Conservation (phyloP, 768 basidiomycete species). For the Gelatoporia subvermispora region DNA sequence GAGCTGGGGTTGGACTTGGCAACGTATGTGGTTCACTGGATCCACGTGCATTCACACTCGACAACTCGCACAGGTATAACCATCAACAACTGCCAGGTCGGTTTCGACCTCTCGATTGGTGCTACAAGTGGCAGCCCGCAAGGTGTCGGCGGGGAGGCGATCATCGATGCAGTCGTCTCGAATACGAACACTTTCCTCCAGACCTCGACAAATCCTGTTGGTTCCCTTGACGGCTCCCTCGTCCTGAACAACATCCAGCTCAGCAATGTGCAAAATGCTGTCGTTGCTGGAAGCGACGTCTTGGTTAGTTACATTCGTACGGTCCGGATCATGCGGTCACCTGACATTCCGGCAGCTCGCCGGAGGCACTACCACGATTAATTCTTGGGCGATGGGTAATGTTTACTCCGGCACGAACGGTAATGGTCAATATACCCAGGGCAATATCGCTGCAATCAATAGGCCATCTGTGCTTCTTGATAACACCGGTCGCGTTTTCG, state of each 20-base stretch:
- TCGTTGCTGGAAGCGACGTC: conserved; percentile 48
- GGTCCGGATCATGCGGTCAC: neutral
- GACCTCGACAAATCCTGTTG: conserved; percentile 40
- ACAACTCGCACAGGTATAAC: conserved; percentile 23
- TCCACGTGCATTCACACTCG: neutral
- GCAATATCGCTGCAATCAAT: conserved; percentile 38
- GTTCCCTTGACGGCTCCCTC: conserved; percentile 50
- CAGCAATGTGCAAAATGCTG: conserved; percentile 54
- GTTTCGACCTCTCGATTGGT: conserved; percentile 18
- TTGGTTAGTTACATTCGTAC: conserved; percentile 29
- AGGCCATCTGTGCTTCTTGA: conserved; percentile 58
- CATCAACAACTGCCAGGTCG: conserved; percentile 27
- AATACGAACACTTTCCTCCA: conserved; percentile 62
- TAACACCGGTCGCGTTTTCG: conserved; percentile 53
- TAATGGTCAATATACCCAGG: conserved; percentile 45
- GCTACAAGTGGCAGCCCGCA: conserved; percentile 15
- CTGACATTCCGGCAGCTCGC: conserved; percentile 26
- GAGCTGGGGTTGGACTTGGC: conserved; percentile 45
- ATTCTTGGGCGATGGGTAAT: conserved; percentile 76
- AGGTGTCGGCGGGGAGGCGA: conserved; percentile 51
- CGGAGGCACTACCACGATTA: conserved; percentile 49
- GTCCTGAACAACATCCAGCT: conserved; percentile 62
- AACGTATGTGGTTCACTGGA: conserved; percentile 24
- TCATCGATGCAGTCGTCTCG: conserved; percentile 59
- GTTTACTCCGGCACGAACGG: conserved; percentile 51